A percentile compares a stretch with the other conserved stretches of the same genome.
Conservation (phyloP, 2,329 filamentous ascomycete species). For the Calcarisporium arbuscula region DNA sequence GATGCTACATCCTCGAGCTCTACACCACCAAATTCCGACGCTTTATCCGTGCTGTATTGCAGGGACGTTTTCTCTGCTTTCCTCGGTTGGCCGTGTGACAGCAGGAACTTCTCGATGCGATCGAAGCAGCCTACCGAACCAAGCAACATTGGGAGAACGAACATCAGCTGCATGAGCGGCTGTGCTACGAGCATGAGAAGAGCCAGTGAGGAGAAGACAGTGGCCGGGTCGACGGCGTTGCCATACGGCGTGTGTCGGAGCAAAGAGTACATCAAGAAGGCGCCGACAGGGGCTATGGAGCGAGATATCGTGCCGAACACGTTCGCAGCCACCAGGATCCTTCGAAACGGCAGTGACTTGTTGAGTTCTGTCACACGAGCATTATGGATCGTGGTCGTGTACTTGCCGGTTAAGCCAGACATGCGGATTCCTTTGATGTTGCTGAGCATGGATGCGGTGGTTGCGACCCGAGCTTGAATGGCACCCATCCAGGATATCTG, state of each 20-base stretch:
- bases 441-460: slow-evolving; percentile 23
- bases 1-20: no score
- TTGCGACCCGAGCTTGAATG: slow-evolving; percentile 26
- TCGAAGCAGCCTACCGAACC: slow-evolving; percentile 24
- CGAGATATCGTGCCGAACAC: no score
- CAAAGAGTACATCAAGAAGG: no score
- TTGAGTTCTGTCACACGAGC: no score
- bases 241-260: no score
- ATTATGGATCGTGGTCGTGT: slow-evolving; percentile 23
- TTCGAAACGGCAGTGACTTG: no score
- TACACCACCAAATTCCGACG: no score
- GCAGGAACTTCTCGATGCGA: slow-evolving; percentile 32
- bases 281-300: no score
- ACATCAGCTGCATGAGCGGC: slow-evolving; percentile 25
- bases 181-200: slow-evolving; percentile 26
- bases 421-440: slow-evolving; percentile 27
- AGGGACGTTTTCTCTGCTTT: no score
- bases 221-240: slow-evolving; percentile 21
- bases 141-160: slow-evolving; percentile 24
- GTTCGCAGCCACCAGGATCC: no score
- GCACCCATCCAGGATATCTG: slow-evolving; percentile 30
- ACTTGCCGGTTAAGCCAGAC: slow-evolving; percentile 22
- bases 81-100: no score
- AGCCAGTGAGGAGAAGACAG: slow-evolving; percentile 26
- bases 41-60: no score